Conservation (phyloP, 2,329 filamentous ascomycete species). For the Colletotrichum agaves region DNA sequence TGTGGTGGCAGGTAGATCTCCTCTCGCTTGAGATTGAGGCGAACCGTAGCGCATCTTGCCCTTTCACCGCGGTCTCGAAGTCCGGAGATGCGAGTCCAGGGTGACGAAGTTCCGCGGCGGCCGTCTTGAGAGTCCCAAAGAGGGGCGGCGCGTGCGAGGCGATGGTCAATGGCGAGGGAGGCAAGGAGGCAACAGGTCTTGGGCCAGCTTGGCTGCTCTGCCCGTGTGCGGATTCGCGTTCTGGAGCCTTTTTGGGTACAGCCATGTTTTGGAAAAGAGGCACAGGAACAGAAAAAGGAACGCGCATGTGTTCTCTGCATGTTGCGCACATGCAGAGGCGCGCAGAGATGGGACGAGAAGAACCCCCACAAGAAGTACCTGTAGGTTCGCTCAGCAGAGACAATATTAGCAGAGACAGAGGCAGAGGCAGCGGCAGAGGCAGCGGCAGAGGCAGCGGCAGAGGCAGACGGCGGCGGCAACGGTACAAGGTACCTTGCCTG, state of each 20-base stretch:
- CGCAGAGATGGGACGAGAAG: conserved; percentile 19
- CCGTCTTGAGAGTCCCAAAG: neutral
- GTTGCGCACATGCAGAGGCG: neutral
- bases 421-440: too few relatives aligned
- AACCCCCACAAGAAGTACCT: conserved; percentile 27
- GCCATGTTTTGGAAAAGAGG: conserved; percentile 21
- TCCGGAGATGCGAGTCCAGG: neutral
- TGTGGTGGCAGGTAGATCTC: conserved; percentile 17
- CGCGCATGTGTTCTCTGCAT: conserved; percentile 23
- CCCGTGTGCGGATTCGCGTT: neutral
- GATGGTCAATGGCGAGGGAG: conserved; percentile 17
- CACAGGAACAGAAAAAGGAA: conserved; percentile 22
- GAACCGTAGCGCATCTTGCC: neutral
- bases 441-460: too few relatives aligned
- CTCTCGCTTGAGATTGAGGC: conserved; percentile 10
- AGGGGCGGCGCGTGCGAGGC: conserved; percentile 2
- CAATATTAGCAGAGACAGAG: neutral
- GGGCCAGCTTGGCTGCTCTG: neutral
- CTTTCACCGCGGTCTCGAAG: neutral
- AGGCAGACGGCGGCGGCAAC: neutral
- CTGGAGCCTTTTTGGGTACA: conserved; percentile 7
- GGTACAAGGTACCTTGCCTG: neutral
- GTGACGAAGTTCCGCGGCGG: conserved; percentile 5
- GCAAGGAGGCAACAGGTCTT: conserved; percentile 18
- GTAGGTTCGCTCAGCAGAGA: conserved; percentile 10